phyloP scores from a whole-genome alignment of 805 yeast genomes.

The Wickerhamomyces silvicola region DNA sequence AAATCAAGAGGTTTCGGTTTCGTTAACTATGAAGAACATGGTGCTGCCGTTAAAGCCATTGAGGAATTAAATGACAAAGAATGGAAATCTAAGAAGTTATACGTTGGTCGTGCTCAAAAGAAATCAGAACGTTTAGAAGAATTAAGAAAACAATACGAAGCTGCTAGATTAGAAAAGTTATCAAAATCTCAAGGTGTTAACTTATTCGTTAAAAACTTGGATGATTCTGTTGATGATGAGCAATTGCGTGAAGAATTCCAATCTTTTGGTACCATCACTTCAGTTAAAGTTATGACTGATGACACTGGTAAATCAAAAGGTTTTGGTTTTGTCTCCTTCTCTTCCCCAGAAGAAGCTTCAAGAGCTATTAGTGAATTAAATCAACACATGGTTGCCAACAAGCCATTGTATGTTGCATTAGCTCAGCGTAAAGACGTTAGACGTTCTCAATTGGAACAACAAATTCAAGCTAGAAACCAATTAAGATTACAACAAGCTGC shows the following conservation, averaged over 20 bases:
- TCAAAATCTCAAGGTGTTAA: conserved; percentile 96
- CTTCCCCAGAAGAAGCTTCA: conserved; percentile 97
- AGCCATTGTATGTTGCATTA: conserved; percentile 96
- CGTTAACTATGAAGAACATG: conserved; percentile 84
- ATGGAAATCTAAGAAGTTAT: conserved; percentile 75
- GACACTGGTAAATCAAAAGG: conserved; percentile 95
- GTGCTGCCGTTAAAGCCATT: conserved; percentile 84
- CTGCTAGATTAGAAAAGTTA: conserved; percentile 83
- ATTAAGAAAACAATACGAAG: conserved; percentile 90
- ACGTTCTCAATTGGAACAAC: conserved; percentile 95
- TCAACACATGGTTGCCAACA: conserved; percentile 90
- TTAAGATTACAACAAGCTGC: conserved; percentile 98
- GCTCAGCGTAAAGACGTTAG: conserved; percentile 99
- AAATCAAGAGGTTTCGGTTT: conserved; percentile 95
- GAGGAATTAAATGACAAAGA: conserved; percentile 87
- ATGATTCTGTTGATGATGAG: conserved; percentile 88
- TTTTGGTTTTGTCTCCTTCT: conserved; percentile 97
- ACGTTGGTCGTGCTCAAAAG: conserved; percentile 99
- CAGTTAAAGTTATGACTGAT: conserved; percentile 94
- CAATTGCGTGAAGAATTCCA: conserved; percentile 86
- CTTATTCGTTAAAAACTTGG: conserved; percentile 94
- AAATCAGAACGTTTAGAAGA: conserved; percentile 96
- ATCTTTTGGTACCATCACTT: conserved; percentile 90
- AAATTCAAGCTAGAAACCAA: conserved; percentile 96
- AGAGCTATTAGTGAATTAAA: conserved; percentile 98